Percentiles rank a stretch among this genome's conserved stretches.
Conservation (phyloP, 2,329 filamentous ascomycete genomes). For the Nothomitra cinnamomea region DNA sequence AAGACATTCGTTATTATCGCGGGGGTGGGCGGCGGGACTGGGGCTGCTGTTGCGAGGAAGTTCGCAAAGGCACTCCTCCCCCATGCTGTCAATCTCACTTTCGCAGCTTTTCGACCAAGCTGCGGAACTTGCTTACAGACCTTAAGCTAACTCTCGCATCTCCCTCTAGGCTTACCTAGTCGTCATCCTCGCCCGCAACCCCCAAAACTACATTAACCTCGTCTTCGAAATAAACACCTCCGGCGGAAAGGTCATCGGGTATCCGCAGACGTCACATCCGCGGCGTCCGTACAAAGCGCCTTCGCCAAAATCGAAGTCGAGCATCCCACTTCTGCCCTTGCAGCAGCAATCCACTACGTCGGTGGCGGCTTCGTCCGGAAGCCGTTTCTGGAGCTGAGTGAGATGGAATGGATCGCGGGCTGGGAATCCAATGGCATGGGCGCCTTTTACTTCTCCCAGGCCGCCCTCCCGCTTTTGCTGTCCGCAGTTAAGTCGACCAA, state of each 20-base stretch:
- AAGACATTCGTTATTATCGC: slow-evolving; percentile 51
- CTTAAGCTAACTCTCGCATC: background rate
- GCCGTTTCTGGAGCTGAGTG: slow-evolving; percentile 39
- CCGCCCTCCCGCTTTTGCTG: slow-evolving; percentile 51
- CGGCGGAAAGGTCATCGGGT: slow-evolving; percentile 59
- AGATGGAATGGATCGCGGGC: slow-evolving; percentile 32
- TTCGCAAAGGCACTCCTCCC: slow-evolving; percentile 27
- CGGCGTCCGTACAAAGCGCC: slow-evolving; percentile 37
- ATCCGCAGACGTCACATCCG: slow-evolving; percentile 43
- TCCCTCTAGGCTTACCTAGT: slow-evolving; percentile 44
- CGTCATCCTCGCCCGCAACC: slow-evolving; percentile 53
- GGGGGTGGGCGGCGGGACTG: slow-evolving; percentile 55
- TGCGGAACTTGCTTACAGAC: too few relatives aligned
- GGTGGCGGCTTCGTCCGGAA: slow-evolving; percentile 35
- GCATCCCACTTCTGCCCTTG: slow-evolving; percentile 35
- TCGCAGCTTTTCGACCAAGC: background rate
- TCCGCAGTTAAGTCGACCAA: slow-evolving; percentile 44
- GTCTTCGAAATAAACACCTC: slow-evolving; percentile 48
- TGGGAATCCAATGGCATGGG: slow-evolving; percentile 40
- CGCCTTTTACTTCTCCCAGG: slow-evolving; percentile 61
- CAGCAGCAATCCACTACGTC: slow-evolving; percentile 57
- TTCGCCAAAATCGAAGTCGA: slow-evolving; percentile 43
- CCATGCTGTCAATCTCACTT: background rate
- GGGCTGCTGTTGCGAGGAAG: slow-evolving; percentile 40
- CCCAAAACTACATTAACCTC: slow-evolving; percentile 46